These are phyloP conservation scores for Gossypium anomalum DNA, from an alignment of 345 rosid genomes.

Conservation along the genomic window DNA sequence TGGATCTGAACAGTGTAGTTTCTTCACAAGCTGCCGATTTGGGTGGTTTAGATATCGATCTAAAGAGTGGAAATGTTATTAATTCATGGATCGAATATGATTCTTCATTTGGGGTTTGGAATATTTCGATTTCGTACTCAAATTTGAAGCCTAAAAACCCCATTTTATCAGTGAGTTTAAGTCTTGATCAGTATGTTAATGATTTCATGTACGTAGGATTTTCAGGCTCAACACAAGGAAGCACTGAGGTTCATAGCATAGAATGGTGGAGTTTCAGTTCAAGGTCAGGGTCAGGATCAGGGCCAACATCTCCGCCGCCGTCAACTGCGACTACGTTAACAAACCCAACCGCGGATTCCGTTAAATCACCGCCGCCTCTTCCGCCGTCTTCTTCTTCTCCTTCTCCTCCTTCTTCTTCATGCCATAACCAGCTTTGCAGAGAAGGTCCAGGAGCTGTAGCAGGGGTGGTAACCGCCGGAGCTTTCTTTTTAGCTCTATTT, in stretches of 20 bases:
- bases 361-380: constrained; percentile 53
- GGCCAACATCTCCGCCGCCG: constrained; percentile 52
- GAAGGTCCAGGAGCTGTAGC: constrained; percentile 91
- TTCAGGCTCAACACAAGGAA: constrained; percentile 97
- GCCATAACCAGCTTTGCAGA: constrained; percentile 82
- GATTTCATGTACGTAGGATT: constrained; percentile 97
- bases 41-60: constrained; percentile 60
- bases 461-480: constrained; percentile 92
- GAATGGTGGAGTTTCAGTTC: constrained; percentile 97
- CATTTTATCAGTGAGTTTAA: constrained; percentile 47
- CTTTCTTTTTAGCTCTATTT: constrained; percentile 71
- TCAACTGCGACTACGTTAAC: constrained; percentile 49
- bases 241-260: constrained; percentile 89
- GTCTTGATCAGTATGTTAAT: constrained; percentile 66
- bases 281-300: constrained; percentile 40
- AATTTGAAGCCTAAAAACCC: constrained; percentile 78
- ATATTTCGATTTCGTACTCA: constrained; percentile 71
- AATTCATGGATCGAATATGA: constrained; percentile 89
- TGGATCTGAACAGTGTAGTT: constrained; percentile 80
- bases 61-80: constrained; percentile 83
- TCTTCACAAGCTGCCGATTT: constrained; percentile 69
- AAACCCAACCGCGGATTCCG: constrained; percentile 69
- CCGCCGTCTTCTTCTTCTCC: no score
- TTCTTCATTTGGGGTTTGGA: constrained; percentile 36
- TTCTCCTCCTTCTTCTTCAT: constrained; percentile 38